phyloP scores from a whole-genome alignment of 2,329 filamentous ascomycete genomes.

The Diaporthe velutina region DNA sequence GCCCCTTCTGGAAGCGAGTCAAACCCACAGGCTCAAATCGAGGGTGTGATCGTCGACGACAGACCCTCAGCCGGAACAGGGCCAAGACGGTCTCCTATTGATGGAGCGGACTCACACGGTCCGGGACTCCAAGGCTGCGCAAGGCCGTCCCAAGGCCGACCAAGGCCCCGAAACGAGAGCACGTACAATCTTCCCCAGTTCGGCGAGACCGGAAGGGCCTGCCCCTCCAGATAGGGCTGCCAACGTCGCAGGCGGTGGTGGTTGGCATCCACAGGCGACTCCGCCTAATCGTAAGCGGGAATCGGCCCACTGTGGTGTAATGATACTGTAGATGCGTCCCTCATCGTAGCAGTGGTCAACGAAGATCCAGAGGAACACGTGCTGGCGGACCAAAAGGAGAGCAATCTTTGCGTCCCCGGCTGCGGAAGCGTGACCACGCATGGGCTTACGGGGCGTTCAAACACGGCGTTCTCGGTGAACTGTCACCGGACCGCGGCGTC shows the following conservation, averaged over 20 bases:
- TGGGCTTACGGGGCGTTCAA: neutral
- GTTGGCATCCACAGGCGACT: conserved; percentile 56
- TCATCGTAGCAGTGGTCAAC: conserved; percentile 73
- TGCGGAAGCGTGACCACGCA: neutral
- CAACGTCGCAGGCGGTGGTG: conserved; percentile 50
- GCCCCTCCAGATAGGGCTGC: conserved; percentile 2
- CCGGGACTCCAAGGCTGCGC: neutral
- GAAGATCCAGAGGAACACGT: conserved; percentile 71
- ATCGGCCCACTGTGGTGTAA: conserved; percentile 77
- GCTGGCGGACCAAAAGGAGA: conserved; percentile 58
- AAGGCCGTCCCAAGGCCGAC: neutral
- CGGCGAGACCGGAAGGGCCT: conserved; percentile 1
- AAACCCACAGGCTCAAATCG: neutral
- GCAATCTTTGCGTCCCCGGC: conserved; percentile 23
- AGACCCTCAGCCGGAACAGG: neutral
- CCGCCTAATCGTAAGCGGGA: conserved; percentile 74
- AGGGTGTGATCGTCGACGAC: conserved; percentile 6
- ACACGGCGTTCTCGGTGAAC: neutral
- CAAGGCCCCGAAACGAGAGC: neutral
- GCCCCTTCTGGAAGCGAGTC: neutral
- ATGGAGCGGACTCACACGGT: conserved; percentile 24
- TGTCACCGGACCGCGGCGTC: neutral
- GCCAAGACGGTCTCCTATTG: conserved; percentile 5
- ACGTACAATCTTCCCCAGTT: neutral
- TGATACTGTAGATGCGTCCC: conserved; percentile 61